Evolutionary conservation across 1,284 basidiomycete genomes (phyloP), one percentile per base, ranked within the genome.

Genomic region (Naganishia cerealis): DNA sequence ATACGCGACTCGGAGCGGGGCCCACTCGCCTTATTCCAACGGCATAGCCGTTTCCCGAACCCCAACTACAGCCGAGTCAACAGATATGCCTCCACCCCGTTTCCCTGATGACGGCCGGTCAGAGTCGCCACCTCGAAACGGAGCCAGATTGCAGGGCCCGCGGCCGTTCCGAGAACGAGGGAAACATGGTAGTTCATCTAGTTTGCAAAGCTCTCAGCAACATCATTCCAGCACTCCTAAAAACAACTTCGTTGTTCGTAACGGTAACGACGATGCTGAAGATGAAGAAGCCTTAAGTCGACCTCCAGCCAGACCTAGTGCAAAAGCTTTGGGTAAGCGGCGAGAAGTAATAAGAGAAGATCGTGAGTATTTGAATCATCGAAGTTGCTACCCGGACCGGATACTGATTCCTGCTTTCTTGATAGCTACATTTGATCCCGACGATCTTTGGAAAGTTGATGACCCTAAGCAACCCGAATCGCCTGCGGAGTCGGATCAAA

Each of bases 261-360:
- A 63, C 24, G 50, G 61, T 9, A 63, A 50, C 3, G 61, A 63
- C 24, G 67, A 69, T 48, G 50, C 70, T 15, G 70, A 42, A 1
- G 67, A 70, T n/a, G 75, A 73, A 0, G 72, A 72, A 1, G 75
- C 72, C 12, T 72, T 72, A 8, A 72, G 74, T 18, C 66, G 67
- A 6, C 69, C 72, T 21, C 75, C 76, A 9, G 26, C 68, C 12
- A 75, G 75, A 40, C 80, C 80, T 0, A 76, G 74, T 67, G 68
- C 77, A 38, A 81, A 80, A 62, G 80, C 80, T 21, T 67, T 81
- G 10, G 80, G 80, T 55, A 81, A 81, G 69, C 72, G 80, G 9
- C 69, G 75, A 21, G 78, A 76, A 0, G 70, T 74, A 5, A 70
- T 72, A 72, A 59, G 24, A 36, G 78, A 78, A 52, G 77, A 50